Evolutionary conservation across 1,284 basidiomycete species (phyloP), one percentile per base, ranked within the genome.

Genomic region (Coniferiporia weirii): DNA sequence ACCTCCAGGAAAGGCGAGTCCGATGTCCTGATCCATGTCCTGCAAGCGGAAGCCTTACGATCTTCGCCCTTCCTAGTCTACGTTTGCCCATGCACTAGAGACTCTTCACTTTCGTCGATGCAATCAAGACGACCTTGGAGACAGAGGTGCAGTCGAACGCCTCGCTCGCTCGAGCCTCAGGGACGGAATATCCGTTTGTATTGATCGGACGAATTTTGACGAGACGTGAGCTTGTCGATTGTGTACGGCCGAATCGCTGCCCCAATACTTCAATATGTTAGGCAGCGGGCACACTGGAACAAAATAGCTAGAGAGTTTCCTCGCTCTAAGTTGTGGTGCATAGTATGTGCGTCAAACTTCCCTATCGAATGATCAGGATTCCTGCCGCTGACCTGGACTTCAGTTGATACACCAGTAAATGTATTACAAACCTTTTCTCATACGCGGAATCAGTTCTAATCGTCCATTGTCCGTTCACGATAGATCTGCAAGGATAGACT

Each of bases 171-270:
- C 70, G 32, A 75, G 76, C 10, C 75, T 89, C 50, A 63, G 65
- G 49, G 69, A 79, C 64, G 85, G 85, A 20, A 68, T 74, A 45
- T 88, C 84, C 15, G 82, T 85, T n/a, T 87, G 84, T 68, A 80
- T 89, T 52, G 88, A 89, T 67, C 77, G 88, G 61, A 85, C 85
- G 17, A 89, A 90, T 71, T 79, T 89, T 63, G 80, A 89, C 67
- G 74, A 76, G 54, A 68, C 68, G 87, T 88, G 44, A n/a, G 36
- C 20, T 27, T 57, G 51, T 49, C 32, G 34, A 34, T 34, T 52
- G 12, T 35, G 10, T 38, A 10, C 8, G 19, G 36, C 15, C 4
- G 44, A 46, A 8, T 19, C 38, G 44, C 9, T 19, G 12, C 17
- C 35, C 17, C 46, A 12, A 36, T n/a, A n/a, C 57, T 40, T 10